These are phyloP conservation scores for Plasmodium sp. DNA, from an alignment of 169 alveolate genomes.

Conservation along the genomic window DNA sequence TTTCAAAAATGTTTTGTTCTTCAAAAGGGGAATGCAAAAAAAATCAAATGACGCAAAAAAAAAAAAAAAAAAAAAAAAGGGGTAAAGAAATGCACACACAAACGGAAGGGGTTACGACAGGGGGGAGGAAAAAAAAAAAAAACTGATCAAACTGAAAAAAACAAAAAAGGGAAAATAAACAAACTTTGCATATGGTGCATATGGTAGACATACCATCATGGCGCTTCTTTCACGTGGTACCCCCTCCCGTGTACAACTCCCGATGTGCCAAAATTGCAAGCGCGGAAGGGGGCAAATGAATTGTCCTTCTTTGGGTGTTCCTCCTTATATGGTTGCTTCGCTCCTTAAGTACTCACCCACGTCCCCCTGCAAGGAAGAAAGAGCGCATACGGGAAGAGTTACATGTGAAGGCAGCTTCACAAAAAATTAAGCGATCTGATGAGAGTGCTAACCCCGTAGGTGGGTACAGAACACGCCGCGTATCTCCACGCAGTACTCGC, in stretches of 20 bases:
- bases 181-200: neutral
- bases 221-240: neutral
- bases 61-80: neutral
- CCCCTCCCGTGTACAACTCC: neutral
- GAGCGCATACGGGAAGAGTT: neutral
- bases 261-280: neutral
- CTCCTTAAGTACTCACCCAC: constrained; percentile 74
- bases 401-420: neutral
- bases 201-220: neutral
- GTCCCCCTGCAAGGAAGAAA: constrained; percentile 50
- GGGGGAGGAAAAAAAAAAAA: neutral
- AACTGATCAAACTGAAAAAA: neutral
- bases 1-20: neutral
- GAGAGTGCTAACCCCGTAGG: neutral
- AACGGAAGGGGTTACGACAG: neutral
- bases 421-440: neutral
- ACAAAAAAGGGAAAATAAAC: neutral
- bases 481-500: neutral
- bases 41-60: neutral
- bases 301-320: neutral
- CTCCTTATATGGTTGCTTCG: constrained; percentile 40
- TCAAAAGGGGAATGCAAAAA: neutral
- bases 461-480: neutral
- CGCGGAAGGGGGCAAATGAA: neutral
- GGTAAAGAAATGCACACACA: neutral